These are phyloP conservation scores for Galeopsis tetrahit DNA, from an alignment of 257 asterid species.

Conservation along the genomic window DNA sequence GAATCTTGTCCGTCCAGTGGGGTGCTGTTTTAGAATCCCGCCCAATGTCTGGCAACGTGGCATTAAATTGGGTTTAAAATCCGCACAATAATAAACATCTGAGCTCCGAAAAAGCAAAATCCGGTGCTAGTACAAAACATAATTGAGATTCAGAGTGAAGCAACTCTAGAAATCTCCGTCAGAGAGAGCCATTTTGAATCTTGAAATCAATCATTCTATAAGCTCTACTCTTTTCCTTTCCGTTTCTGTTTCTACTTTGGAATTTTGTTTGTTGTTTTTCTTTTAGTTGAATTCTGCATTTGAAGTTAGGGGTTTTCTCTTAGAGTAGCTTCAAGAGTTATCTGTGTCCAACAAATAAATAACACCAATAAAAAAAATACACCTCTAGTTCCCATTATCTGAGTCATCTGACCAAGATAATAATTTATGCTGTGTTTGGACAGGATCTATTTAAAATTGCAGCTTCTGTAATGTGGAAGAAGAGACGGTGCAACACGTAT, in stretches of 20 bases:
- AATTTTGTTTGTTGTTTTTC: background rate
- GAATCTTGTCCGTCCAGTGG: constrained; percentile 34
- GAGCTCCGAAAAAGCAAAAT: constrained; percentile 27
- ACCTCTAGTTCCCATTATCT: no score
- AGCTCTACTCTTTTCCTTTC: constrained; percentile 25
- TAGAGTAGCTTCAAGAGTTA: no score
- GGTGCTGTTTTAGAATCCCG: constrained; percentile 41
- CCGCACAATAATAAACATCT: constrained; percentile 60
- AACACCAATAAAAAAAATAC: no score
- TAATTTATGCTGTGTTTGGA: no score
- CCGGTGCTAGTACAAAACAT: constrained; percentile 30
- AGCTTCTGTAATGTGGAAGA: no score
- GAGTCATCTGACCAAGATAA: no score
- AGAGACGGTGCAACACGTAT: no score
- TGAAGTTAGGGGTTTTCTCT: constrained; percentile 60
- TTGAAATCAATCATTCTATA: constrained; percentile 35
- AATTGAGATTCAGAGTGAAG: constrained; percentile 20
- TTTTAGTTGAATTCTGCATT: constrained; percentile 13
- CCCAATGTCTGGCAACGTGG: constrained; percentile 60
- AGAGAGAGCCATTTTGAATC: constrained; percentile 24
- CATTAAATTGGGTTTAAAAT: constrained; percentile 64
- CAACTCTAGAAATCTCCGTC: constrained; percentile 6
- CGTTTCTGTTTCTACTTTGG: constrained; percentile 16
- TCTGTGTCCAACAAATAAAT: no score
- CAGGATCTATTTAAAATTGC: no score